These are phyloP conservation scores for Coccomyxa subellipsoidea DNA, from an alignment of 163 green algal genomes.

Conservation along the genomic window DNA sequence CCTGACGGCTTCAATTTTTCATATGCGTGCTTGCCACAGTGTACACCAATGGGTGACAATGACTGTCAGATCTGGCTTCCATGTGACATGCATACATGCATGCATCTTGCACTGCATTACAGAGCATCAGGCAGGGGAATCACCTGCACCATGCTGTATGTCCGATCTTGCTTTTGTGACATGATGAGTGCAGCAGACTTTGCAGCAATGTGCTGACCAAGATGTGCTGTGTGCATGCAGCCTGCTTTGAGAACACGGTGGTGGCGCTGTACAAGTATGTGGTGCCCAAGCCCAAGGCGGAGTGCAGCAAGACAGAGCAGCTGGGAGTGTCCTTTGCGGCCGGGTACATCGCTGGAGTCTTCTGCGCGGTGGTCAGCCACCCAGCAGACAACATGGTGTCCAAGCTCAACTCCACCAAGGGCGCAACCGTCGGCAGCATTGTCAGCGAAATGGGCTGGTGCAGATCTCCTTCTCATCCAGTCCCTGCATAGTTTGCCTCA, in stretches of 20 bases:
- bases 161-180: too few species aligned
- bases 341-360: conserved; percentile 89
- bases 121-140: too few species aligned
- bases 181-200: too few species aligned
- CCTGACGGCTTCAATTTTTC: too few species aligned
- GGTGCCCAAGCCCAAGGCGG: conserved; percentile 90
- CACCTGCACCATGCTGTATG: too few species aligned
- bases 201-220: not conserved
- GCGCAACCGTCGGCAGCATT: conserved; percentile 42
- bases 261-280: conserved; percentile 93
- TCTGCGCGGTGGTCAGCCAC: conserved; percentile 94
- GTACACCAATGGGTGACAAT: not conserved
- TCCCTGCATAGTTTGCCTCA: too few species aligned
- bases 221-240: conserved; percentile 11
- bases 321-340: conserved; percentile 87
- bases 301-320: conserved; percentile 96
- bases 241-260: conserved; percentile 90
- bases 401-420: conserved; percentile 84
- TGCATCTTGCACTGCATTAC: too few species aligned
- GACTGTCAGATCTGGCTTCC: too few species aligned
- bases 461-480: not conserved
- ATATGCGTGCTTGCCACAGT: not conserved
- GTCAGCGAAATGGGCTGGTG: conserved; percentile 34
- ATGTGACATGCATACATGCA: too few species aligned
- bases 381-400: conserved; percentile 96